These are phyloP conservation scores for Antitrichia curtipendula DNA, from an alignment of 225 moss, liverwort and hornwort genomes.

Conservation along the genomic window DNA sequence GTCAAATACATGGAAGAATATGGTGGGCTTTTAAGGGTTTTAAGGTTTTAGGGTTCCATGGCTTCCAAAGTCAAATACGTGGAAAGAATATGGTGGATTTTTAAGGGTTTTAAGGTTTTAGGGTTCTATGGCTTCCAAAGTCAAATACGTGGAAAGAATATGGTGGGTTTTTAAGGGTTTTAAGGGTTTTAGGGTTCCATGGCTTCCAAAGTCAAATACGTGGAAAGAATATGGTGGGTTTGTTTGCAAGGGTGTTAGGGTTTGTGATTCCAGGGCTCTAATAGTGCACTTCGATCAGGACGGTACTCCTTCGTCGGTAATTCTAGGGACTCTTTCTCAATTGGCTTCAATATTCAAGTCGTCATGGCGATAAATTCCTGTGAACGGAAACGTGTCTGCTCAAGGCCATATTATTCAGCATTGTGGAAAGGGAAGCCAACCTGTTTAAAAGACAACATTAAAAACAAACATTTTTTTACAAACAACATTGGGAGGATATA, in stretches of 20 bases:
- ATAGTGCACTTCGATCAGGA: background rate
- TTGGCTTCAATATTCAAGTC: background rate
- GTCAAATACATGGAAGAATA: background rate
- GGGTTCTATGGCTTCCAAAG: too few species aligned
- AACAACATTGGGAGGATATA: background rate
- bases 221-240: too few species aligned
- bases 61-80: background rate
- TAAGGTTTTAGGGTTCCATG: too few species aligned
- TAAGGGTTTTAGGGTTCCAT: background rate
- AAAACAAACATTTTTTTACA: background rate
- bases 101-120: too few species aligned
- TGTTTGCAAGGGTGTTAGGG: background rate
- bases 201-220: too few species aligned
- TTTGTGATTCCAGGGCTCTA: background rate
- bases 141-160: too few species aligned
- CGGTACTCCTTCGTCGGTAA: background rate
- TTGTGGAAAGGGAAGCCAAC: too few species aligned
- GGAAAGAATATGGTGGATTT: background rate
- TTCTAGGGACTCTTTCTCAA: background rate
- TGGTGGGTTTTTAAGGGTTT: background rate
- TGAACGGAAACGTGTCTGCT: too few species aligned
- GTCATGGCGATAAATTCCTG: background rate
- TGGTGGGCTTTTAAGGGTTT: background rate
- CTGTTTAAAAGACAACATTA: background rate
- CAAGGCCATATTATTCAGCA: background rate